These are phyloP conservation scores for Chlorella sp. DNA, from an alignment of 139 green algal genomes.

Conservation along the genomic window DNA sequence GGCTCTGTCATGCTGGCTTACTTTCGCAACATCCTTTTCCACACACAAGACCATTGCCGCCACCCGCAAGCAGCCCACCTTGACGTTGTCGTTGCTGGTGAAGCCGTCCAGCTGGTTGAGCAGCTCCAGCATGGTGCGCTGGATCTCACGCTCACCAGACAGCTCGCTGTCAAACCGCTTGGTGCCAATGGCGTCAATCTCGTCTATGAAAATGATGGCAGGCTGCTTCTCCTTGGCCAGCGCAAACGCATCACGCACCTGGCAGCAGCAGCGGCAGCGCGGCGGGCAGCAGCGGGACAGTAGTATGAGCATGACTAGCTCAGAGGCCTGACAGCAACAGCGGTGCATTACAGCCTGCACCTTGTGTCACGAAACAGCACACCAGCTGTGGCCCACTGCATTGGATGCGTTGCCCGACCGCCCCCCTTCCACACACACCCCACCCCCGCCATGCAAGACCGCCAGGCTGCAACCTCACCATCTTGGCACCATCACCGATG, in stretches of 20 bases:
- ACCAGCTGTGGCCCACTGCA: too few relatives aligned
- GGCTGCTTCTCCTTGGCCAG: constrained; percentile 98
- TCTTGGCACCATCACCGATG: constrained; percentile 98
- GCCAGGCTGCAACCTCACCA: constrained; percentile 38
- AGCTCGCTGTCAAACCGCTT: constrained; percentile 96
- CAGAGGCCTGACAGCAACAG: too few relatives aligned
- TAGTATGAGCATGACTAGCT: too few relatives aligned
- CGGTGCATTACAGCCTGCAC: too few relatives aligned
- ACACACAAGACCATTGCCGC: background rate
- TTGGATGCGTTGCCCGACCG: too few relatives aligned
- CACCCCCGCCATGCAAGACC: background rate
- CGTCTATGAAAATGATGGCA: constrained; percentile 99
- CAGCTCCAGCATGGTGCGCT: constrained; percentile 98
- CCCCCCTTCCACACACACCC: background rate
- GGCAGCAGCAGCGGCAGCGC: too few relatives aligned
- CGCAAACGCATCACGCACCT: constrained; percentile 94
- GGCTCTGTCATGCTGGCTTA: too few relatives aligned
- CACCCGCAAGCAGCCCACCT: too few relatives aligned
- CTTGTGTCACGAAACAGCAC: too few relatives aligned
- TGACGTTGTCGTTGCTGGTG: constrained; percentile 80
- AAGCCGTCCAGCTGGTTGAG: constrained; percentile 98
- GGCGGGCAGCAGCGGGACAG: too few relatives aligned
- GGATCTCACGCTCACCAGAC: constrained; percentile 89
- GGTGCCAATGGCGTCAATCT: constrained; percentile 79
- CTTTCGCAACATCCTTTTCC: too few relatives aligned